These are phyloP conservation scores for Aphanomyces cochlioides DNA, from an alignment of 352 stramenopile genomes.

Conservation along the genomic window DNA sequence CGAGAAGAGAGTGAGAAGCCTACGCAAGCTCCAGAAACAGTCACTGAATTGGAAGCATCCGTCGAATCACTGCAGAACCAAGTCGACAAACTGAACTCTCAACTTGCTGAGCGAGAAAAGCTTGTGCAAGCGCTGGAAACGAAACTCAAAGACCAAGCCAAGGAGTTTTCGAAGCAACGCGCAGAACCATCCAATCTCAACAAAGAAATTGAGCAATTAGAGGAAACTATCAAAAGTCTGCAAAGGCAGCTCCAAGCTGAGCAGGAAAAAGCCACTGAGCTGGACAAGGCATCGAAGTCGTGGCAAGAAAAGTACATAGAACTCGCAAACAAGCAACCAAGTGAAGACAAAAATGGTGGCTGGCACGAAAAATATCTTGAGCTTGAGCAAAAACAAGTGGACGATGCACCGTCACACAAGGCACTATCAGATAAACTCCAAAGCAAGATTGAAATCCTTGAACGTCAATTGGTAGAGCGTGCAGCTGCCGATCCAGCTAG, in stretches of 20 bases:
- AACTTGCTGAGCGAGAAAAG: constrained; percentile 12
- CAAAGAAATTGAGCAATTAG: constrained; percentile 25
- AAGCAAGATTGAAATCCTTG: background rate
- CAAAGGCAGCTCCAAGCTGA: constrained; percentile 1
- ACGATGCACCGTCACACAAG: background rate
- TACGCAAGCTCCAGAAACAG: constrained; percentile 13
- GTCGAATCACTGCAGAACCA: constrained; percentile 5
- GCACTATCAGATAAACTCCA: background rate
- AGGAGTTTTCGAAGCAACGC: constrained; percentile 27
- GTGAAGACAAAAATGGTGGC: background rate
- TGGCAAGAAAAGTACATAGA: background rate
- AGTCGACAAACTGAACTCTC: constrained; percentile 11
- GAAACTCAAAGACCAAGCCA: background rate
- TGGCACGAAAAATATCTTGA: background rate
- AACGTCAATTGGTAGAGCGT: too few species aligned
- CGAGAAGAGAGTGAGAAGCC: constrained; percentile 27
- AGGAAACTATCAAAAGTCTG: constrained; percentile 30
- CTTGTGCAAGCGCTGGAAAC: background rate
- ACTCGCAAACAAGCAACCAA: background rate
- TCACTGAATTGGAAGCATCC: background rate
- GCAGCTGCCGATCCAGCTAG: background rate
- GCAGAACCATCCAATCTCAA: constrained; percentile 26
- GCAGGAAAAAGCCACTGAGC: background rate
- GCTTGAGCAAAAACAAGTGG: constrained; percentile 1
- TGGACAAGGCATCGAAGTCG: background rate